Conservation (phyloP, 164 flowering plant species). For the Vitis rupestris region DNA sequence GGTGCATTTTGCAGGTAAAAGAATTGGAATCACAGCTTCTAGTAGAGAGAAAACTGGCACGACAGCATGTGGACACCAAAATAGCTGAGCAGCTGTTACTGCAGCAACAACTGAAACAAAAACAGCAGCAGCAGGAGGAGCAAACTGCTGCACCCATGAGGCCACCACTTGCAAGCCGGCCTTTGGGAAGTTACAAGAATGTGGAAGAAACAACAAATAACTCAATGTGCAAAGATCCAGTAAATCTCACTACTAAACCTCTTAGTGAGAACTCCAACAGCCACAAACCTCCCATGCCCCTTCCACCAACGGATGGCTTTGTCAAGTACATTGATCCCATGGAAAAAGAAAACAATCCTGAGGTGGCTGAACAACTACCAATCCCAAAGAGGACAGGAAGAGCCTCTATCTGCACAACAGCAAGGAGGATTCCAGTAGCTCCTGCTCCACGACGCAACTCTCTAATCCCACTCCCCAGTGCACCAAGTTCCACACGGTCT, state of each 20-base stretch:
- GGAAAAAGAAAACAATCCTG: slow-evolving; percentile 85
- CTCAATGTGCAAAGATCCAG: slow-evolving; percentile 28
- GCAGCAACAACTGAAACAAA: slow-evolving; percentile 36
- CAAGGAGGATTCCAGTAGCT: slow-evolving; percentile 28
- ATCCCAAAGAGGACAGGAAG: slow-evolving; percentile 57
- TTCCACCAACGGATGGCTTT: slow-evolving; percentile 26
- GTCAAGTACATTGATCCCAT: slow-evolving; percentile 30
- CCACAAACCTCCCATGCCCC: slow-evolving; percentile 28
- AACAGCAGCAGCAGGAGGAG: slow-evolving; percentile 45
- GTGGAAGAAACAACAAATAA: slow-evolving; percentile 21
- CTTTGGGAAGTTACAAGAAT: slow-evolving; percentile 35
- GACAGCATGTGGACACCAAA: slow-evolving; percentile 87
- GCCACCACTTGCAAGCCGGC: slow-evolving; percentile 45
- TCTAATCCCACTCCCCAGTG: slow-evolving; percentile 60
- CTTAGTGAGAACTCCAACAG: slow-evolving; percentile 42
- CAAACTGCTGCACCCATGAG: slow-evolving; percentile 31
- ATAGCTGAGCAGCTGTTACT: slow-evolving; percentile 64
- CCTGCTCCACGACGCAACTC: slow-evolving; percentile 72
- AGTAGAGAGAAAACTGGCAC: slow-evolving; percentile 82
- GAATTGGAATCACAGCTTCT: slow-evolving; percentile 87
- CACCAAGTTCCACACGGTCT: slow-evolving; percentile 6
- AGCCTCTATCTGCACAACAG: slow-evolving; percentile 60
- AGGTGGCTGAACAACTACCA: slow-evolving; percentile 30
- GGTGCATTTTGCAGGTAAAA: slow-evolving; percentile 56
- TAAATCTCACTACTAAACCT: slow-evolving; percentile 27